These are phyloP conservation scores for Whalleya microplaca DNA, from an alignment of 2,329 filamentous ascomycete species.

Conservation along the genomic window DNA sequence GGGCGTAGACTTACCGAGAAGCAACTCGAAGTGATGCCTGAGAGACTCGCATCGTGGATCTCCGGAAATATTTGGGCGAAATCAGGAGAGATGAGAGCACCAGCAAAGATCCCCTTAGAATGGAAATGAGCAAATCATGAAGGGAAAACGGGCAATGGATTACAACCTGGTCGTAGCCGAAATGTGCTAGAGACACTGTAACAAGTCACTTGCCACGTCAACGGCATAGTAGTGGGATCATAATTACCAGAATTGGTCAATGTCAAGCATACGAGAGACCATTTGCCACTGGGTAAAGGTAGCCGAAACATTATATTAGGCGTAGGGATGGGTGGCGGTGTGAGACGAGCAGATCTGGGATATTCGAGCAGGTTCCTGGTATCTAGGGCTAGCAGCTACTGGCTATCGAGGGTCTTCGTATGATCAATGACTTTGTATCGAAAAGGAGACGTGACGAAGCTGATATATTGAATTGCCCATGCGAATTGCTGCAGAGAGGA, in stretches of 20 bases:
- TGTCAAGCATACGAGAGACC: slow-evolving; percentile 20
- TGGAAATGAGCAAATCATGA: slow-evolving; percentile 10
- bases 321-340: slow-evolving; percentile 7
- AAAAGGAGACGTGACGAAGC: background rate
- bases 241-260: slow-evolving; percentile 20
- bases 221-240: slow-evolving; percentile 15
- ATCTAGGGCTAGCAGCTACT: background rate
- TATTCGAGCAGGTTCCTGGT: background rate
- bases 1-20: slow-evolving; percentile 21
- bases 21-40: slow-evolving; percentile 24
- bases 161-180: slow-evolving; percentile 23
- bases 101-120: slow-evolving; percentile 15
- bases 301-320: slow-evolving; percentile 16
- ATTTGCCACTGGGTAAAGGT: slow-evolving; percentile 18
- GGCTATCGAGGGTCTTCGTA: background rate
- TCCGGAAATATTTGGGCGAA: slow-evolving; percentile 17
- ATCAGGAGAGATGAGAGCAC: slow-evolving; percentile 19
- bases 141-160: slow-evolving; percentile 6
- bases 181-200: slow-evolving; percentile 22
- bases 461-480: background rate
- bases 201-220: slow-evolving; percentile 17
- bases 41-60: slow-evolving; percentile 16
- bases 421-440: background rate
- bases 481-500: background rate
- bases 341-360: slow-evolving; percentile 4